phyloP scores from a whole-genome alignment of 768 basidiomycete genomes.

The Lepiota brunneoincarnata region DNA sequence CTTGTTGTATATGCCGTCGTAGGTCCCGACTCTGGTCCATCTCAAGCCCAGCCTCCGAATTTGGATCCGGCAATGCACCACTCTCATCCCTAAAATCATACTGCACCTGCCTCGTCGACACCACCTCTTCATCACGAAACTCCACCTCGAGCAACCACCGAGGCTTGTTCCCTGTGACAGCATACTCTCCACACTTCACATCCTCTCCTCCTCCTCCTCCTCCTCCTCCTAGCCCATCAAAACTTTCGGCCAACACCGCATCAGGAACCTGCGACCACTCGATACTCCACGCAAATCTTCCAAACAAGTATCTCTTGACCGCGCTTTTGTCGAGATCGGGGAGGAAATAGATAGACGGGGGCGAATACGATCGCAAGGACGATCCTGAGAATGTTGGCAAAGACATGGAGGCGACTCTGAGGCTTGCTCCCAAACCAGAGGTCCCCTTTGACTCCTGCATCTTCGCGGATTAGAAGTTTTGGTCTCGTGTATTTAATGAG shows the following conservation, averaged over 20 bases:
- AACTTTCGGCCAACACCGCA: not conserved
- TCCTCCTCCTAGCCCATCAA: not conserved
- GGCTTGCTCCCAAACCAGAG: constrained; percentile 5
- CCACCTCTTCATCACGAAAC: not conserved
- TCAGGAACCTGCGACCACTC: constrained; percentile 1
- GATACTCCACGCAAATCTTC: not conserved
- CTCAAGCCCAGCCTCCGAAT: too few species aligned
- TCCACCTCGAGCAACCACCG: constrained; percentile 5
- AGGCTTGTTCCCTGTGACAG: not conserved
- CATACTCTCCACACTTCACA: not conserved
- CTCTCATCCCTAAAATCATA: not conserved
- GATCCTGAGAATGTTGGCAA: not conserved
- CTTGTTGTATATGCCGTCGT: not conserved
- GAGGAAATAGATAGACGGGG: constrained; percentile 3
- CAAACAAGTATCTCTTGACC: not conserved
- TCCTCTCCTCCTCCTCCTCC: not conserved
- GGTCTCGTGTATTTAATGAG: not conserved
- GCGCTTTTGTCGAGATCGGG: not conserved
- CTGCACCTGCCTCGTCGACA: not conserved
- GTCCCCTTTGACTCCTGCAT: constrained; percentile 1
- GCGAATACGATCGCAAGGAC: not conserved
- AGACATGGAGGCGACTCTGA: not conserved
- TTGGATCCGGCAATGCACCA: too few species aligned
- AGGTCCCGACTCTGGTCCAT: too few species aligned
- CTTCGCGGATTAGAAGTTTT: constrained; percentile 1